These are phyloP conservation scores for Vitis riparia DNA, from an alignment of 164 flowering plant genomes.

Conservation along the genomic window DNA sequence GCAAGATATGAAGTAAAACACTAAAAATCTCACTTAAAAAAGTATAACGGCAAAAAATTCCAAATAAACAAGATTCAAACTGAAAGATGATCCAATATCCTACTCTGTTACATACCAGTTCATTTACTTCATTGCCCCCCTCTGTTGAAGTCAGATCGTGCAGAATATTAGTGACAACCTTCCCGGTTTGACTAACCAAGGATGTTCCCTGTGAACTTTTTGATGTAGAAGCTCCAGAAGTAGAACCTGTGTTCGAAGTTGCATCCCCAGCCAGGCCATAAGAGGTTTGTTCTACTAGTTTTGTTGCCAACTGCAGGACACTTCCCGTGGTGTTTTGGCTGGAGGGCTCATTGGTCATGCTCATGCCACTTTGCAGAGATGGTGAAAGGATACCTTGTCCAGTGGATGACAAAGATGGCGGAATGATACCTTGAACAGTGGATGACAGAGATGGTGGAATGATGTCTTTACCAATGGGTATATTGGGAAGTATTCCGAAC, in stretches of 20 bases:
- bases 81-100: background rate
- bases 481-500: conserved; percentile 51
- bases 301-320: conserved; percentile 30
- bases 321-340: conserved; percentile 39
- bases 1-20: too few species aligned
- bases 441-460: background rate
- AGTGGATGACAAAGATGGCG: conserved; percentile 23
- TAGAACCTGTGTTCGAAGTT: conserved; percentile 18
- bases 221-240: conserved; percentile 20
- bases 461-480: conserved; percentile 19
- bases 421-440: conserved; percentile 41
- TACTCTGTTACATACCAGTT: conserved; percentile 41
- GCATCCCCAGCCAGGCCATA: conserved; percentile 23
- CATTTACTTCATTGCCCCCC: conserved; percentile 29
- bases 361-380: conserved; percentile 45
- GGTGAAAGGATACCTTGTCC: conserved; percentile 46
- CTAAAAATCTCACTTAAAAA: background rate
- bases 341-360: conserved; percentile 30
- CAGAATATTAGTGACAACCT: conserved; percentile 59
- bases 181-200: conserved; percentile 57
- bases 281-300: conserved; percentile 24
- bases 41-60: background rate
- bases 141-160: conserved; percentile 57
- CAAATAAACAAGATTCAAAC: background rate
- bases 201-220: conserved; percentile 30